These are phyloP conservation scores for Hypoxylon fuscum DNA, from an alignment of 495 filamentous ascomycete species.

Conservation along the genomic window DNA sequence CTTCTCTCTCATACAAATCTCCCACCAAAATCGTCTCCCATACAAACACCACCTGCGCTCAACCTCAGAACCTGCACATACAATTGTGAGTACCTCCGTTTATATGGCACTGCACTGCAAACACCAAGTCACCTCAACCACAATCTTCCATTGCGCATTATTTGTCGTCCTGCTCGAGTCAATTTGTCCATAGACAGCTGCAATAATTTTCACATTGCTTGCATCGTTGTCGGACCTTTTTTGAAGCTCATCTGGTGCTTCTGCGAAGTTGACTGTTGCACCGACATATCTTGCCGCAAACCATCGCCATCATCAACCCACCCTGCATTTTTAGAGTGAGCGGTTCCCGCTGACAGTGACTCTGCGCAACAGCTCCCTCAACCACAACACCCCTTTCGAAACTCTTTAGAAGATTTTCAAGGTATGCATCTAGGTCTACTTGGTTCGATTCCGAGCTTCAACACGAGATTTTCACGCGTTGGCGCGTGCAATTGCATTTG, in stretches of 20 bases:
- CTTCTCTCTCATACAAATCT: constrained; percentile 70
- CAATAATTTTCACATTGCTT: constrained; percentile 15
- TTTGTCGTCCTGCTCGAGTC: constrained; percentile 9
- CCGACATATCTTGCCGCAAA: background rate
- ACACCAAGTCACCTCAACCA: constrained; percentile 47
- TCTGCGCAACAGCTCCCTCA: constrained; percentile 40
- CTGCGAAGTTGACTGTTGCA: constrained; percentile 20
- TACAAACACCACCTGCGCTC: constrained; percentile 63
- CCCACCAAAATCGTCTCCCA: constrained; percentile 57
- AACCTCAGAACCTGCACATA: constrained; percentile 49
- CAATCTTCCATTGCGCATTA: constrained; percentile 13
- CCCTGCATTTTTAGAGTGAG: constrained; percentile 24
- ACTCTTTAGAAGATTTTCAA: constrained; percentile 21
- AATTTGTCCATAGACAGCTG: constrained; percentile 8
- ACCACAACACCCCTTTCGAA: constrained; percentile 33
- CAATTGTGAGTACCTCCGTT: constrained; percentile 51
- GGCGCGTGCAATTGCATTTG: constrained; percentile 50
- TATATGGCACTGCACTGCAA: constrained; percentile 46
- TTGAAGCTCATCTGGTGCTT: constrained; percentile 29
- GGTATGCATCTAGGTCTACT: constrained; percentile 44
- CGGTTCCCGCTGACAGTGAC: constrained; percentile 35
- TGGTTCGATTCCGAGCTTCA: constrained; percentile 44
- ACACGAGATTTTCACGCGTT: constrained; percentile 44
- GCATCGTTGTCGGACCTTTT: constrained; percentile 21
- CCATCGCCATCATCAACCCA: constrained; percentile 26